Conservation (phyloP, 2,329 filamentous ascomycete species). For the Colletotrichum filicis region DNA sequence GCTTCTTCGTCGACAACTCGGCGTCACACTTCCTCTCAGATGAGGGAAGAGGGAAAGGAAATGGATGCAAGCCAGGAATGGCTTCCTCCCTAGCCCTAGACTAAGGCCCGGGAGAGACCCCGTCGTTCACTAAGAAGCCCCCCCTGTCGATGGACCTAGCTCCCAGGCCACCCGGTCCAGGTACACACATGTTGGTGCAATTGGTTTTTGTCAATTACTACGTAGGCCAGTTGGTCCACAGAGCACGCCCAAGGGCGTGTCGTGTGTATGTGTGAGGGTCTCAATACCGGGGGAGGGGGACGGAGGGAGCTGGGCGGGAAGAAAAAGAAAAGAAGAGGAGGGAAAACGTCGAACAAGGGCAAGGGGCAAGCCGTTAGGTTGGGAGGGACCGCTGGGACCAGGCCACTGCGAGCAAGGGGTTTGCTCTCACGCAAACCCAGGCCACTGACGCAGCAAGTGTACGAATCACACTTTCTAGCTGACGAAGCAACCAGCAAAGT, state of each 20-base stretch:
- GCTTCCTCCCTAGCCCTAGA: neutral
- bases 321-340: neutral
- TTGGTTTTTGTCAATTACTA: slow-evolving; percentile 7
- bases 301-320: neutral
- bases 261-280: neutral
- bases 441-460: neutral
- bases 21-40: neutral
- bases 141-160: slow-evolving; percentile 19
- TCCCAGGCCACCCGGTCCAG: slow-evolving; percentile 23
- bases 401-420: neutral
- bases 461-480: neutral
- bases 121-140: slow-evolving; percentile 1
- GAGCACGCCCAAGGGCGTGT: neutral
- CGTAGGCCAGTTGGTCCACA: neutral
- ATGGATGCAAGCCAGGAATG: slow-evolving; percentile 13
- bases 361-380: neutral
- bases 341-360: neutral
- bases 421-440: neutral
- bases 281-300: neutral
- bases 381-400: neutral
- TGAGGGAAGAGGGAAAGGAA: slow-evolving; percentile 18
- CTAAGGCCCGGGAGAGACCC: slow-evolving; percentile 13
- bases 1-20: neutral
- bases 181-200: slow-evolving; percentile 1
- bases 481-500: neutral